A percentile compares a stretch with the other conserved stretches of the same genome.
Evolutionary conservation across 2,329 filamentous ascomycete genomes (phyloP).

Genomic region (Ophiostoma australiae): DNA sequence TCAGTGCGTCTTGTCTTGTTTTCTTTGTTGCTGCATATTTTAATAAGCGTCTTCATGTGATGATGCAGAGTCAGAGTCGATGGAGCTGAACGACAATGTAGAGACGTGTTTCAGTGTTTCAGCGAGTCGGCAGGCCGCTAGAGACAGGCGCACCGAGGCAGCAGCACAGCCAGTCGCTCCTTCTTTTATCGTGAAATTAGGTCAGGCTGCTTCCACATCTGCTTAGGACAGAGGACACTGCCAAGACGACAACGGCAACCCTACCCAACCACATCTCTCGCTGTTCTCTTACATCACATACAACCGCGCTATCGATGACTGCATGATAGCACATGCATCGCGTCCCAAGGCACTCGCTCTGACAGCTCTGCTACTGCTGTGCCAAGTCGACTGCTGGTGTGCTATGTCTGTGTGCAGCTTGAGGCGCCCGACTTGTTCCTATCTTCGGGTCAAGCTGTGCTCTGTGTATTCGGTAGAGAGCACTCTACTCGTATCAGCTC

Average conservation of each 20-base stretch:
- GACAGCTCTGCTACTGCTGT: not conserved
- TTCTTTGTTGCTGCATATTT: not conserved
- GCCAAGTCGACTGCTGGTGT: not conserved
- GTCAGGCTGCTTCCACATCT: not conserved
- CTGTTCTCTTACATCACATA: not conserved
- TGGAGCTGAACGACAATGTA: not conserved
- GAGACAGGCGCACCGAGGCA: too few species aligned
- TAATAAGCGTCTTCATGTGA: not conserved
- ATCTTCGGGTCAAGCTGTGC: constrained; percentile 18
- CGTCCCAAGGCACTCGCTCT: not conserved
- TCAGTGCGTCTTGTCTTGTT: not conserved
- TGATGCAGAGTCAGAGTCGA: not conserved
- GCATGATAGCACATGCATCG: not conserved
- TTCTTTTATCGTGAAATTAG: not conserved
- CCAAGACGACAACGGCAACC: constrained; percentile 2
- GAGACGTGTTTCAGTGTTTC: not conserved
- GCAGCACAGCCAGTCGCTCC: not conserved
- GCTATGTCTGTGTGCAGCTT: not conserved
- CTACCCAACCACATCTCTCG: not conserved
- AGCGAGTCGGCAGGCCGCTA: not conserved
- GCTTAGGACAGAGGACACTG: not conserved
- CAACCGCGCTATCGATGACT: not conserved
- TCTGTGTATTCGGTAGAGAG: too few species aligned
- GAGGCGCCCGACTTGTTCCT: constrained; percentile 23
- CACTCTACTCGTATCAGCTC: too few species aligned